Conservation (phyloP, 1,284 basidiomycete species). For the Pulveroboletus sp. region DNA sequence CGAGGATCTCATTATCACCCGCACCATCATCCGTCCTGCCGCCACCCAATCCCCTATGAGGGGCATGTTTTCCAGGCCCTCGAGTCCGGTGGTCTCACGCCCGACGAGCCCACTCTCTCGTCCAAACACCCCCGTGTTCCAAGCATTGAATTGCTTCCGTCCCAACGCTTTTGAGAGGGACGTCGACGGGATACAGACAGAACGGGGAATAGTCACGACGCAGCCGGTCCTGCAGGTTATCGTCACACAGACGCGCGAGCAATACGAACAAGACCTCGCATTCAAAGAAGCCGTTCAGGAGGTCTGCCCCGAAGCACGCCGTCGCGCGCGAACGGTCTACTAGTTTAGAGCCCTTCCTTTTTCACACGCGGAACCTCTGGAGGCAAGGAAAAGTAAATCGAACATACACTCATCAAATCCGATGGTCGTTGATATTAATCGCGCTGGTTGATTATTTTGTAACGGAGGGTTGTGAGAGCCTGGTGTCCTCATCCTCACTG, state of each 20-base stretch:
- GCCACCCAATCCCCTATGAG: conserved; percentile 12
- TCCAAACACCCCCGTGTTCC: conserved; percentile 24
- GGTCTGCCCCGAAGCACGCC: conserved; percentile 26
- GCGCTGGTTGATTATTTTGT: conserved; percentile 19
- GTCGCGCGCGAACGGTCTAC: conserved; percentile 12
- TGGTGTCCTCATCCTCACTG: conserved; percentile 4
- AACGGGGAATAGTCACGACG: conserved; percentile 2
- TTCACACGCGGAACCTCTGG: background rate
- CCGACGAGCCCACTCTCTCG: conserved; percentile 26
- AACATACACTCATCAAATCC: background rate
- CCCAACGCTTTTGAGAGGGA: conserved; percentile 25
- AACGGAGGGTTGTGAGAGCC: conserved; percentile 18
- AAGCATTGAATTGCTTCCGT: conserved; percentile 30
- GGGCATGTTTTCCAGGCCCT: conserved; percentile 20
- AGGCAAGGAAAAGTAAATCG: conserved; percentile 9
- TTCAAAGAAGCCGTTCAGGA: conserved; percentile 31
- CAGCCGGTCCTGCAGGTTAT: conserved; percentile 31
- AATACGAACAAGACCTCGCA: conserved; percentile 32
- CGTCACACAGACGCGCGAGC: conserved; percentile 32
- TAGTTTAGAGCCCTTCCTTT: background rate
- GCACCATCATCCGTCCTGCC: conserved; percentile 29
- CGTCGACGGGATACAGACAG: conserved; percentile 13
- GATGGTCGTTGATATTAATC: conserved; percentile 8
- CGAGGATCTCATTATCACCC: conserved; percentile 33
- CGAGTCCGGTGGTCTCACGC: conserved; percentile 25